A percentile compares a stretch with the other conserved stretches of the same genome.
phyloP scores from a whole-genome alignment of 176 grass and related monocot genomes.

The Aegilops bicornis region DNA sequence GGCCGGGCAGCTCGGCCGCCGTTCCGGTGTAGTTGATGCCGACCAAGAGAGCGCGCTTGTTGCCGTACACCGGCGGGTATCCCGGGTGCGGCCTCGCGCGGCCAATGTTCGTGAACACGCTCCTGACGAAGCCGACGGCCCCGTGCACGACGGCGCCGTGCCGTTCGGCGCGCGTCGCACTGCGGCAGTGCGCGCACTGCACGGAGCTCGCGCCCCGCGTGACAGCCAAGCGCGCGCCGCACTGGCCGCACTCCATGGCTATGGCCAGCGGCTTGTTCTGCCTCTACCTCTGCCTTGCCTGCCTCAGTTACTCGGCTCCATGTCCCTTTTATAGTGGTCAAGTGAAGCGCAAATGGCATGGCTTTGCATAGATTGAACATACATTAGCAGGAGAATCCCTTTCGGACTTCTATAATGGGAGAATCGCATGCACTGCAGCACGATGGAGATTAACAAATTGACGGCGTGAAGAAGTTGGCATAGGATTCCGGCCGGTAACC shows the following conservation, averaged over 20 bases:
- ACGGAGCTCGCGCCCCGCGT: constrained; percentile 24
- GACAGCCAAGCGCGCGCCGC: constrained; percentile 27
- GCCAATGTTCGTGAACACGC: not conserved
- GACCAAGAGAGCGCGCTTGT: constrained; percentile 80
- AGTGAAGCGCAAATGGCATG: not conserved
- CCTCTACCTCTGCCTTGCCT: not conserved
- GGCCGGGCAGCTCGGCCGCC: constrained; percentile 42
- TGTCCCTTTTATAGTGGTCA: constrained; percentile 1
- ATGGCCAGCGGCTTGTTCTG: not conserved
- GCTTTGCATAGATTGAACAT: not conserved
- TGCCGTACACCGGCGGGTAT: constrained; percentile 46
- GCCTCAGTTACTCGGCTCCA: not conserved
- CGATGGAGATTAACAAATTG: not conserved
- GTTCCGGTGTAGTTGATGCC: constrained; percentile 57
- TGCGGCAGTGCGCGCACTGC: constrained; percentile 51
- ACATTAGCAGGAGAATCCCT: not conserved
- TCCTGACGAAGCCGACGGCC: not conserved
- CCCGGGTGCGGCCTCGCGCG: not conserved
- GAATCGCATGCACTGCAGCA: not conserved
- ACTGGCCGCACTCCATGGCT: constrained; percentile 26
- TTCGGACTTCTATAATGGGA: not conserved
- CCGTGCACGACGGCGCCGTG: not conserved
- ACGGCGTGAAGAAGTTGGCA: too few species aligned
- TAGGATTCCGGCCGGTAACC: too few species aligned
- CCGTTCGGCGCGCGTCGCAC: constrained; percentile 39